Percentiles rank a stretch among this genome's conserved stretches.
Evolutionary conservation across 768 basidiomycete species (phyloP).

Genomic region (Mycena capillaripes): DNA sequence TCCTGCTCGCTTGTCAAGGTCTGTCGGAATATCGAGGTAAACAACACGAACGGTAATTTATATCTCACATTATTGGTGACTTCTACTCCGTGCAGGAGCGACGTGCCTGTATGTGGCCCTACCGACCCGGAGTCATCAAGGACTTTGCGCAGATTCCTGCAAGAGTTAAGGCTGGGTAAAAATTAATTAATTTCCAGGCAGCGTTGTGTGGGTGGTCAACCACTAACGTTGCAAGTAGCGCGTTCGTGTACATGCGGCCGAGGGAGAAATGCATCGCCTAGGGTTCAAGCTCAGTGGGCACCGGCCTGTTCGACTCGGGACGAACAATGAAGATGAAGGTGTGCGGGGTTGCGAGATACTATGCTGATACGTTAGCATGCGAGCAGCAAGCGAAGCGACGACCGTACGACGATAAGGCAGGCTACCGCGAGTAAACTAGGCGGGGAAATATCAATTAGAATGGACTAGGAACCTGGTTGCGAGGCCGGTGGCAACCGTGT

Average conservation of each 20-base stretch:
- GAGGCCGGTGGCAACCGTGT: constrained; percentile 41
- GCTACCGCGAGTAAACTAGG: constrained; percentile 28
- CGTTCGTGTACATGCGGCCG: constrained; percentile 43
- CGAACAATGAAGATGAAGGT: constrained; percentile 41
- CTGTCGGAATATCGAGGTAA: background rate
- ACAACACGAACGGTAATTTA: background rate
- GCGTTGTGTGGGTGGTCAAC: background rate
- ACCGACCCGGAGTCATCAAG: background rate
- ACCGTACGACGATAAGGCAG: constrained; percentile 25
- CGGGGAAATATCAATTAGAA: background rate
- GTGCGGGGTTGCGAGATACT: constrained; percentile 37
- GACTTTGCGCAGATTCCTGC: constrained; percentile 10
- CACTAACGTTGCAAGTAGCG: constrained; percentile 41
- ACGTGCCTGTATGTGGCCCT: background rate
- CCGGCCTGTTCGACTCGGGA: background rate
- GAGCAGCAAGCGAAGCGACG: background rate
- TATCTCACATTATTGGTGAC: background rate
- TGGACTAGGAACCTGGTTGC: constrained; percentile 35
- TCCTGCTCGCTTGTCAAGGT: background rate
- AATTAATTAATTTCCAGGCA: background rate
- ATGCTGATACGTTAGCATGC: background rate
- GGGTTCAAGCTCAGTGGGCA: background rate
- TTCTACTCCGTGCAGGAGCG: background rate
- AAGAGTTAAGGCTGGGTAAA: constrained; percentile 18
- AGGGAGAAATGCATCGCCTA: constrained; percentile 45